Evolutionary conservation across 140 eudicot genomes (phyloP), one percentile per base, ranked within the genome.

Genomic region (Ambrosia hybrid): DNA sequence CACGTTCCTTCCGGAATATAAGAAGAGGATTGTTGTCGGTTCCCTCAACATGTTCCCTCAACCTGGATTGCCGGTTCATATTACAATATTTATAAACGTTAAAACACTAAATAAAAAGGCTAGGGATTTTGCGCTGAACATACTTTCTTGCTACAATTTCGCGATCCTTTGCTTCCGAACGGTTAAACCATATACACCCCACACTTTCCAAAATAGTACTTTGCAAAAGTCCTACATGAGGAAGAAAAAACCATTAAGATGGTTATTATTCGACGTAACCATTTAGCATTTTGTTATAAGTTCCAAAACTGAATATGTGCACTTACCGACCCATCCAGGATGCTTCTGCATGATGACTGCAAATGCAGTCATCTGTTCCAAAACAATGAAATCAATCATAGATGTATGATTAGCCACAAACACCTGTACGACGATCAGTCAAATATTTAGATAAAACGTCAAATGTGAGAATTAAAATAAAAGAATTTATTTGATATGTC

Each of bases 311-410:
- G 16, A 57, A 39, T 43, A 36, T 57, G 41, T 59, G 63, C 56
- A 73, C 99, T 70, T 79, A 94, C 99, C 99, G 66, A 94, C 99
- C 99, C 99, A 94, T 49, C 99, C 99, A 75, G 99, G 99, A 81
- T 94, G 99, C 79, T 94, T 94, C 75, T 94, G 99, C 99, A 94
- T 94, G n/a, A 94, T 94, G 73, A 94, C 99, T 78, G 99, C 97
- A 84, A 94, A 94, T 79, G 99, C 96, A 81, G 97, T 94, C 99
- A 94, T 94, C 82, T 94, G 99, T 59, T 94, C 99, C 66, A 94
- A 83, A 63, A 94, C 78, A 56, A 94, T 86, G 85, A 94, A 94
- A 82, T 94, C 99, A 80, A 94, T 94, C 99, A 94, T 94, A 57
- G 99, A 94, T 43, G 99, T 94, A 83, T 94, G 99, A 78, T 94